Evolutionary conservation across 108 stramenopile genomes (phyloP).

Genomic region (Poteriospumella lacustris): DNA sequence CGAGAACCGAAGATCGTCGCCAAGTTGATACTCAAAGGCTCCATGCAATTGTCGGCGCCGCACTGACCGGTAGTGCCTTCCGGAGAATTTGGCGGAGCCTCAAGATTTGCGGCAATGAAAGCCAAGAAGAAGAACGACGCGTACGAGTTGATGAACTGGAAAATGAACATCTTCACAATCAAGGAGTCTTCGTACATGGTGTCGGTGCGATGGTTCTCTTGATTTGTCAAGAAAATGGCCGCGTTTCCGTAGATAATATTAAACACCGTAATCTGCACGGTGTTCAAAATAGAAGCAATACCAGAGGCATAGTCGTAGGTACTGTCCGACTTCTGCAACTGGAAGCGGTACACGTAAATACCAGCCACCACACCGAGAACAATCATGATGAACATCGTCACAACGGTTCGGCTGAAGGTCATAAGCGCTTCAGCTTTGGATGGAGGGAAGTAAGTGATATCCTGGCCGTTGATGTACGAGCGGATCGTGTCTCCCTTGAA

Average conservation of each 20-base stretch:
- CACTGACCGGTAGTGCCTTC: slow-evolving; percentile 13
- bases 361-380: slow-evolving; percentile 54
- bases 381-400: slow-evolving; percentile 63
- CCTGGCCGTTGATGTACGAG: slow-evolving; percentile 68
- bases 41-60: slow-evolving; percentile 22
- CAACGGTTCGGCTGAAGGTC: slow-evolving; percentile 70
- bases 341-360: slow-evolving; percentile 37
- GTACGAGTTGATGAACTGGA: slow-evolving; percentile 94
- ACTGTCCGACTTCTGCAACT: neutral
- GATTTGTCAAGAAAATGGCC: slow-evolving; percentile 29
- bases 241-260: slow-evolving; percentile 35
- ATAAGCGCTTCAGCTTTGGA: slow-evolving; percentile 76
- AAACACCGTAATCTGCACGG: slow-evolving; percentile 37
- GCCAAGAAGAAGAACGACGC: slow-evolving; percentile 91
- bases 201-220: slow-evolving; percentile 93
- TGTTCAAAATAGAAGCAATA: slow-evolving; percentile 36
- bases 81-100: no score
- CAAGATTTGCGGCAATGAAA: slow-evolving; percentile 48
- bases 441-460: slow-evolving; percentile 68
- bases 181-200: slow-evolving; percentile 78
- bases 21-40: slow-evolving; percentile 5
- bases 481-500: slow-evolving; percentile 70
- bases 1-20: slow-evolving; percentile 26
- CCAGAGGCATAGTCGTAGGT: slow-evolving; percentile 22
- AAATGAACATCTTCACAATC: slow-evolving; percentile 94